phyloP scores from a whole-genome alignment of 2,329 filamentous ascomycete species.

The Penicillium sclerotigenum region DNA sequence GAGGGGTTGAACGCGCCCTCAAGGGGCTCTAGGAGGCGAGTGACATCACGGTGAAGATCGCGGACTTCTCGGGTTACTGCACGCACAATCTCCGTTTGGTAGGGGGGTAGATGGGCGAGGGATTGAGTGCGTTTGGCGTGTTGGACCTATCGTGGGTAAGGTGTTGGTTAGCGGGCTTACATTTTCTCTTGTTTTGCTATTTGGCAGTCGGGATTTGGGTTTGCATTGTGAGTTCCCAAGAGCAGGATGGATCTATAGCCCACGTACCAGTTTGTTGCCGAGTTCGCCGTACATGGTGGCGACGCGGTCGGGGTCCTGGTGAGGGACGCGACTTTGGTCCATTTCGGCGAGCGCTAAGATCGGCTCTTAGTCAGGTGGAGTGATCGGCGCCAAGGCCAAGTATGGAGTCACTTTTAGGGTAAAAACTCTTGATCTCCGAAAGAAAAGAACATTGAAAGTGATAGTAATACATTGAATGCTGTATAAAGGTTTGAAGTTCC shows the following conservation, averaged over 20 bases:
- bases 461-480: not conserved
- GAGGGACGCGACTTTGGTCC: constrained; percentile 20
- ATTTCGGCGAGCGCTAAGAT: constrained; percentile 23
- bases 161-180: not conserved
- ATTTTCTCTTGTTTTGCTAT: not conserved
- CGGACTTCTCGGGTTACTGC: constrained; percentile 85
- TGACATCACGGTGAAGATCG: constrained; percentile 84
- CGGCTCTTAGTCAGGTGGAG: constrained; percentile 23
- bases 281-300: constrained; percentile 77
- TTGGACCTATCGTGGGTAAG: constrained; percentile 62
- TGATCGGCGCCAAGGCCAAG: constrained; percentile 10
- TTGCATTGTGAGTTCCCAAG: not conserved
- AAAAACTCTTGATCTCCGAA: not conserved
- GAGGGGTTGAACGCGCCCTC: constrained; percentile 81
- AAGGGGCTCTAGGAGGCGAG: constrained; percentile 75
- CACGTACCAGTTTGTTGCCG: constrained; percentile 74
- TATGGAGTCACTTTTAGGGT: not conserved
- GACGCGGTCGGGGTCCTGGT: constrained; percentile 20
- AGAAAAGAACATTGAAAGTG: not conserved
- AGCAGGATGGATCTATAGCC: not conserved
- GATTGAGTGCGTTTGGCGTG: constrained; percentile 94
- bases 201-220: not conserved
- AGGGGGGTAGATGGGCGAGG: constrained; percentile 79
- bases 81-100: constrained; percentile 88
- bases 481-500: not conserved